Percentiles rank a stretch among this genome's conserved stretches.
Conservation (phyloP, 140 eudicot species). For the Stevia rebaudiana region DNA sequence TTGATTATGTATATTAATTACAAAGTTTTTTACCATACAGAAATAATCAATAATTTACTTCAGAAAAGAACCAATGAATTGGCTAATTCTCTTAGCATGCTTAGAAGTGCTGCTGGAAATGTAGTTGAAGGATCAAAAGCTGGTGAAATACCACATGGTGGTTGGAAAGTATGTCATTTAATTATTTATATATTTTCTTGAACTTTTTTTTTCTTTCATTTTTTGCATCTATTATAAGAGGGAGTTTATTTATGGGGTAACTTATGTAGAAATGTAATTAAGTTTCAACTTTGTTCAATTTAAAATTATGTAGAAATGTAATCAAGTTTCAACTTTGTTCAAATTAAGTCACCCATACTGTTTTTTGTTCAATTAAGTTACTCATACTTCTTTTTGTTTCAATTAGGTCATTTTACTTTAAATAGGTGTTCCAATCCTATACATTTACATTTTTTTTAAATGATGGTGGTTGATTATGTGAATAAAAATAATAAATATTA, state of each 20-base stretch:
- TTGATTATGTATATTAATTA: not conserved
- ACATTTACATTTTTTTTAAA: too few relatives aligned
- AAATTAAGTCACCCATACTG: too few relatives aligned
- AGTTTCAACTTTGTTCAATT: too few relatives aligned
- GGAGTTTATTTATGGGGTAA: not conserved
- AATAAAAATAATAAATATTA: too few relatives aligned
- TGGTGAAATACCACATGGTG: constrained; percentile 36
- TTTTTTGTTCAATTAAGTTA: too few relatives aligned
- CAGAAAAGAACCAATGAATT: constrained; percentile 64
- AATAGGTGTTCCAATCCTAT: too few relatives aligned
- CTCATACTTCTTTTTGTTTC: too few relatives aligned
- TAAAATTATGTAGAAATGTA: too few relatives aligned
- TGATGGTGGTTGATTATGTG: too few relatives aligned
- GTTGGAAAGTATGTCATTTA: constrained; percentile 73
- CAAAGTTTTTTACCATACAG: constrained; percentile 32
- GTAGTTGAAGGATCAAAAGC: constrained; percentile 27
- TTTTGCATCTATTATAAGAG: not conserved
- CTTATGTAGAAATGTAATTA: too few relatives aligned
- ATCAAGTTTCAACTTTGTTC: too few relatives aligned
- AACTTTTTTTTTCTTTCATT: not conserved
- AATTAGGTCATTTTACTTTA: too few relatives aligned
- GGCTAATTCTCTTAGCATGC: constrained; percentile 61
- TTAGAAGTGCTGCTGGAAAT: constrained; percentile 66
- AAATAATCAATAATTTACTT: constrained; percentile 33
- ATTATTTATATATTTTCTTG: not conserved